phyloP scores from a whole-genome alignment of 2,329 filamentous ascomycete species.

The Ophiocordyceps unilateralis region DNA sequence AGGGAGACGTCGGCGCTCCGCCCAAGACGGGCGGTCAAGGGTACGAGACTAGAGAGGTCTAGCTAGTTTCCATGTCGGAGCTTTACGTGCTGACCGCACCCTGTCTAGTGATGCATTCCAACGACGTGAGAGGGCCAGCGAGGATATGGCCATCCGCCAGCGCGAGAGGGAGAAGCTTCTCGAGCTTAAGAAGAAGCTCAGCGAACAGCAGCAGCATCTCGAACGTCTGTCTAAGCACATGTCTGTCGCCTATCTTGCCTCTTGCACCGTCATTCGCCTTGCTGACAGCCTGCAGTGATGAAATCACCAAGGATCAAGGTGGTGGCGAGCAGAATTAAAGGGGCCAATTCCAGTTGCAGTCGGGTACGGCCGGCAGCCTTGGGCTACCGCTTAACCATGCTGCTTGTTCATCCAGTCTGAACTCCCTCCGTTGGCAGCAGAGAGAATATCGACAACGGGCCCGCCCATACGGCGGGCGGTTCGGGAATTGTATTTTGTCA shows the following conservation, averaged over 20 bases:
- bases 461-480: neutral
- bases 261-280: neutral
- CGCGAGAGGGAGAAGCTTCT: slow-evolving; percentile 84
- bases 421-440: neutral
- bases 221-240: slow-evolving; percentile 76
- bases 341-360: neutral
- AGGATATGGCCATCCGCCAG: slow-evolving; percentile 70
- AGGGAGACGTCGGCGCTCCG: slow-evolving; percentile 51
- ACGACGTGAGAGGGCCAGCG: slow-evolving; percentile 73
- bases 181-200: slow-evolving; percentile 55
- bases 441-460: neutral
- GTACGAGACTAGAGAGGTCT: too few relatives aligned
- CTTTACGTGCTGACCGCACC: too few relatives aligned
- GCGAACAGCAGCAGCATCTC: slow-evolving; percentile 66
- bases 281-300: slow-evolving; percentile 38
- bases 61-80: too few relatives aligned
- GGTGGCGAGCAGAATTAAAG: slow-evolving; percentile 49
- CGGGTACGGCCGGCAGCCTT: too few relatives aligned
- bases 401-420: too few relatives aligned
- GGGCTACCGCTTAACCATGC: too few relatives aligned
- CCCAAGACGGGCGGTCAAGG: slow-evolving; percentile 36
- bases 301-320: slow-evolving; percentile 55
- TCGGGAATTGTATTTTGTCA: neutral
- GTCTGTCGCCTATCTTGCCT: slow-evolving; percentile 31
- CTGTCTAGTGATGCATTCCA: slow-evolving; percentile 70